These are phyloP conservation scores for Clitoria ternatea DNA, from an alignment of 306 rosid species.

Conservation along the genomic window DNA sequence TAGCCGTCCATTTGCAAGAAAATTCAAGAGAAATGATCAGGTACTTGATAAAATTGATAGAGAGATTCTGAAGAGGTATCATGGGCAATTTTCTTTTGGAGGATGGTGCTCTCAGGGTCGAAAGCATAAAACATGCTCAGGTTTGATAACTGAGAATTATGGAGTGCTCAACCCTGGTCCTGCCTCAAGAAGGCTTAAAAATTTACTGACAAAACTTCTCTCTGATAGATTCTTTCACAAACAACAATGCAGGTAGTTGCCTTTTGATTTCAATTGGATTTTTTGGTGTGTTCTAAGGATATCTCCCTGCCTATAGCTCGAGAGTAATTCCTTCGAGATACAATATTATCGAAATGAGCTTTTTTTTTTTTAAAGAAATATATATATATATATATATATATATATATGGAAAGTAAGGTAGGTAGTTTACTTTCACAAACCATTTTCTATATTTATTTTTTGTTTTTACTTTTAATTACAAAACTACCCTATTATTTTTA, in stretches of 20 bases:
- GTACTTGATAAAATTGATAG: constrained; percentile 73
- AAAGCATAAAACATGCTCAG: constrained; percentile 36
- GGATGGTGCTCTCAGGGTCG: constrained; percentile 71
- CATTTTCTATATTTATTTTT: too few species aligned
- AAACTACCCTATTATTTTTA: too few species aligned
- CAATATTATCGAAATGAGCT: too few species aligned
- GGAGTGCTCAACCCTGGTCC: constrained; percentile 68
- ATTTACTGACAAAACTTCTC: constrained; percentile 41
- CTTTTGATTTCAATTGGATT: neutral
- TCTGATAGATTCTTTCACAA: constrained; percentile 38
- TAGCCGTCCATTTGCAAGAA: constrained; percentile 83
- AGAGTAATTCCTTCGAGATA: too few species aligned
- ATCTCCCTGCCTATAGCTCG: too few species aligned
- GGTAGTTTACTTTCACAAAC: too few species aligned
- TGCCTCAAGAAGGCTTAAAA: constrained; percentile 62
- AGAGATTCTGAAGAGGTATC: constrained; percentile 55
- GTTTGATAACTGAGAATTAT: constrained; percentile 40
- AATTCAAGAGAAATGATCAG: constrained; percentile 62
- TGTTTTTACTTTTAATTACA: too few species aligned
- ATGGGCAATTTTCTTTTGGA: constrained; percentile 45
- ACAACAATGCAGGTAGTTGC: constrained; percentile 60
- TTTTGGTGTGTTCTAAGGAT: too few species aligned
- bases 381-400: too few species aligned
- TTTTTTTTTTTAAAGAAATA: too few species aligned
- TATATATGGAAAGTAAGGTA: too few species aligned